Percentiles rank a stretch among this genome's conserved stretches.
These are phyloP conservation scores for Phylloporus sp. DNA, from an alignment of 768 basidiomycete species.

Conservation along the genomic window DNA sequence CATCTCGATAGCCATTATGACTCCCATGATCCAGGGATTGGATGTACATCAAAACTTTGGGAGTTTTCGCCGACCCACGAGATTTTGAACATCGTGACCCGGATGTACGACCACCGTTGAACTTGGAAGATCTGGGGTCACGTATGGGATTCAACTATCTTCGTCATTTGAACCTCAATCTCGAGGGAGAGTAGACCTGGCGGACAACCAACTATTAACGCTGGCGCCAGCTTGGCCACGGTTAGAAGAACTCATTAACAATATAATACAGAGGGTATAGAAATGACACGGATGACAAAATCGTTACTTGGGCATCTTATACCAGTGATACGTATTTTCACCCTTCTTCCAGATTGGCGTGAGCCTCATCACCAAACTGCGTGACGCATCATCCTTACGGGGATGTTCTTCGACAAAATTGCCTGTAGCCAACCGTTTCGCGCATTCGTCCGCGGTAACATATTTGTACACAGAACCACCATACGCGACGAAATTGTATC, in stretches of 20 bases:
- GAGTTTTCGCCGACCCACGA: too few relatives aligned
- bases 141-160: slow-evolving; percentile 1
- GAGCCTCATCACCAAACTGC: not conserved
- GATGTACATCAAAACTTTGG: not conserved
- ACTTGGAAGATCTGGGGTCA: not conserved
- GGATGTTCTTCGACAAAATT: not conserved
- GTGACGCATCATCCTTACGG: not conserved
- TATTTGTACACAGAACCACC: not conserved
- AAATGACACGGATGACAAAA: too few relatives aligned
- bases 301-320: too few relatives aligned
- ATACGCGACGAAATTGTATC: not conserved
- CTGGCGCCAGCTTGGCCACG: too few relatives aligned
- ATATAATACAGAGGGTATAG: too few relatives aligned
- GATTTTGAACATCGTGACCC: not conserved
- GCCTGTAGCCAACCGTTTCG: not conserved
- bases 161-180: not conserved
- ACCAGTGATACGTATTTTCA: not conserved
- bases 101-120: not conserved
- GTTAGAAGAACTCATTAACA: too few relatives aligned
- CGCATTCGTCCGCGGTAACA: not conserved
- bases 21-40: not conserved
- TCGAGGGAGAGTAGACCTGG: too few relatives aligned
- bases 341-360: not conserved
- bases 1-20: not conserved
- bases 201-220: too few relatives aligned